Base-by-base conservation (phyloP, 805 yeast species). In the Priceomyces castillae region DNA sequence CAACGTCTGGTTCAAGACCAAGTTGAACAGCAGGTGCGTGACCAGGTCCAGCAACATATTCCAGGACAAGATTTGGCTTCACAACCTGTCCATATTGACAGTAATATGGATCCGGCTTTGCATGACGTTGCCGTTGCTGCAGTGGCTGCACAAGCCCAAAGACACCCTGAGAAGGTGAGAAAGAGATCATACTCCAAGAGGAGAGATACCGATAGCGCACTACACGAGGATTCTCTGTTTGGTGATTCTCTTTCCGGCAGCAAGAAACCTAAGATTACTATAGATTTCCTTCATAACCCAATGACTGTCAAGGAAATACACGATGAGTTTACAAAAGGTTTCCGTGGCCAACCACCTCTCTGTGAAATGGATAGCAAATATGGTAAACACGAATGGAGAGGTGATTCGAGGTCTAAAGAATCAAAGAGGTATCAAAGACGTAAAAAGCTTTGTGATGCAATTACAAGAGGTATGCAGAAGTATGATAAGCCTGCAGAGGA, bases 381-480 rank as follows among this genome's bases (percentile, higher is more conserved):
- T 49, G 76, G 76, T 16, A 71, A 71, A 47, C 64, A 66, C 47
- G 67, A 65, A 41, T 71, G 76, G 76, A 54, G 76, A 40, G 76
- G 76, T 19, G 74, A 71, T 50, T 66, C 73, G 6, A 54, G 76
- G 30, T 67, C 73, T 12, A 71, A 71, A 49, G 74, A 71, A 44
- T 61, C 69, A 15, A 71, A 71, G 53, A 54, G 76, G 44, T 71
- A 52, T 50, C 76, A 71, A 47, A 57, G 76, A 48, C 52, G 76
- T 31, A 71, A 69, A 47, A 65, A 70, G 51, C 56, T 71, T 39
- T 69, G 73, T 44, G 74, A 71, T 46, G 73, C 74, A 15, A 68
- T 71, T 20, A 67, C 67, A 28, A 51, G 69, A 23, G 75, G 76
- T 1, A 64, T 65, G 61, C 52, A 52, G 15, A 70, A 69, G 53